Conservation (phyloP, 2,329 filamentous ascomycete species). For the Torrubiella hemipterigena region DNA sequence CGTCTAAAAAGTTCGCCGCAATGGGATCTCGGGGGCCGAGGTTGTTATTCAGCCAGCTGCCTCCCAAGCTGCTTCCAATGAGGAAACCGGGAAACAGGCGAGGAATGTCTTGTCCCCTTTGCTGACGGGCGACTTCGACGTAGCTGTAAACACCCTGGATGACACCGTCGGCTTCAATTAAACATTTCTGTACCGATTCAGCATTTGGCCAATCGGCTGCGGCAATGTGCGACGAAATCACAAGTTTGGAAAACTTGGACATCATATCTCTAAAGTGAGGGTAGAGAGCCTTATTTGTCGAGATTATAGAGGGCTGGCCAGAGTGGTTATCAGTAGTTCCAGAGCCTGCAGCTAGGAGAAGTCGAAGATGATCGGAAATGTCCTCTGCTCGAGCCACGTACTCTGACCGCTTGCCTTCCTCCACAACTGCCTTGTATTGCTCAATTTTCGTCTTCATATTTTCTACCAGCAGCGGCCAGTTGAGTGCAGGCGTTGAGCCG, state of each 20-base stretch:
- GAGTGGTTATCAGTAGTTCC: conserved; percentile 98
- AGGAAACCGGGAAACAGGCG: conserved; percentile 92
- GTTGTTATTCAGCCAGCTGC: conserved; percentile 74
- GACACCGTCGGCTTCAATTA: conserved; percentile 95
- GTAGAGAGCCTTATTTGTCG: conserved; percentile 91
- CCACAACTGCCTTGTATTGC: conserved; percentile 80
- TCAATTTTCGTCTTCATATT: conserved; percentile 91
- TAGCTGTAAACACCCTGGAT: conserved; percentile 90
- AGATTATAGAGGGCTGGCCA: conserved; percentile 97
- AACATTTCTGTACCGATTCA: conserved; percentile 87
- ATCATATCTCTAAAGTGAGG: conserved; percentile 98
- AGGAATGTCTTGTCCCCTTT: conserved; percentile 84
- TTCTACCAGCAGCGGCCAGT: conserved; percentile 80
- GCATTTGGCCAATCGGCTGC: conserved; percentile 90
- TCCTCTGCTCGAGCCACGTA: conserved; percentile 94
- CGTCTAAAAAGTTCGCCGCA: conserved; percentile 76
- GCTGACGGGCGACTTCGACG: conserved; percentile 87
- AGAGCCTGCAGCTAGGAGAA: conserved; percentile 89
- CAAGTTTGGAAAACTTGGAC: conserved; percentile 98
- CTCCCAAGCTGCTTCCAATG: conserved; percentile 69
- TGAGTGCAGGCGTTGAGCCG: conserved; percentile 64
- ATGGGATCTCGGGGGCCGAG: conserved; percentile 55
- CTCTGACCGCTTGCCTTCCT: conserved; percentile 69
- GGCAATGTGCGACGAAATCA: conserved; percentile 94
- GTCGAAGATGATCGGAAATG: conserved; percentile 88